Evolutionary conservation across 2,329 filamentous ascomycete genomes (phyloP).

Genomic region (Cladosporium oxysporum): DNA sequence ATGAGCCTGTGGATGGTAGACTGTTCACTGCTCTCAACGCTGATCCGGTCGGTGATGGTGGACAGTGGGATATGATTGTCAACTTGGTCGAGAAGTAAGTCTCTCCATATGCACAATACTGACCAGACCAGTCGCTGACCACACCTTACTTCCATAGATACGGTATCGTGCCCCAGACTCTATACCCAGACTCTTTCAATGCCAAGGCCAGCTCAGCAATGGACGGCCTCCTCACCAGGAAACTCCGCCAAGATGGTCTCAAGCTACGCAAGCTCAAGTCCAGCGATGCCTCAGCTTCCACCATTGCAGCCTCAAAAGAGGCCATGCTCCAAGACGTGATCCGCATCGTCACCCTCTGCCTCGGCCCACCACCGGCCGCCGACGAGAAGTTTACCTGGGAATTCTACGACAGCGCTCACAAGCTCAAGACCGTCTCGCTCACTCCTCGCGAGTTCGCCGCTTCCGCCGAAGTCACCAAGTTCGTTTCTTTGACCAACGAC

Average conservation of each 20-base stretch:
- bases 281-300: conserved; percentile 37
- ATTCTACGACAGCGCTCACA: conserved; percentile 69
- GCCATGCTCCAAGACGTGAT: conserved; percentile 80
- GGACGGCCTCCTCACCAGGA: conserved; percentile 75
- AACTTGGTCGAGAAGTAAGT: conserved; percentile 84
- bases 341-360: conserved; percentile 75
- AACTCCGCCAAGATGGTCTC: conserved; percentile 84
- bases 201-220: conserved; percentile 70
- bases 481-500: conserved; percentile 84
- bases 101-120: too few species aligned
- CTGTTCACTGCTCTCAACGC: conserved; percentile 70
- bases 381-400: conserved; percentile 75
- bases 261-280: conserved; percentile 62
- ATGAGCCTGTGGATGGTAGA: conserved; percentile 69
- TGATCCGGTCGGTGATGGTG: conserved; percentile 74
- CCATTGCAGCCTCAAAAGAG: conserved; percentile 60
- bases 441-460: conserved; percentile 73
- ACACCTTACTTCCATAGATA: conserved; percentile 67
- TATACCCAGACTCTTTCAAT: conserved; percentile 83
- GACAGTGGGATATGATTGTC: conserved; percentile 89
- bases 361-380: conserved; percentile 75
- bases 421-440: conserved; percentile 61
- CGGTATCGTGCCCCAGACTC: conserved; percentile 73
- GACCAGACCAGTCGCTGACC: background rate
- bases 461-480: conserved; percentile 64